A percentile compares a stretch with the other conserved stretches of the same genome.
Conservation (phyloP, 345 rosid species). For the Eucalyptus leucophloia region DNA sequence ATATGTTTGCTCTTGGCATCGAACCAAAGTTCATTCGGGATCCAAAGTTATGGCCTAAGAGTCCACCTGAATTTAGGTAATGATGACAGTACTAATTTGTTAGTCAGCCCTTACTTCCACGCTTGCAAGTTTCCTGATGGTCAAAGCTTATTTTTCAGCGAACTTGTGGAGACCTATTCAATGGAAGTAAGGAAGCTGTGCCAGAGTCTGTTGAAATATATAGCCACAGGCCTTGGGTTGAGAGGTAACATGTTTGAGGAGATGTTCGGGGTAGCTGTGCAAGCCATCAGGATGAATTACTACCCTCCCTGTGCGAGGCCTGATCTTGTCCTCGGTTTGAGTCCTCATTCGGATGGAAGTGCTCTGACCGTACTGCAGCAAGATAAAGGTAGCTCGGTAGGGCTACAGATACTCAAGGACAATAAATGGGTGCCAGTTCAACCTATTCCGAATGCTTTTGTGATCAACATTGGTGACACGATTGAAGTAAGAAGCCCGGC, state of each 20-base stretch:
- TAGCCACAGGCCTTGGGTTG: constrained; percentile 56
- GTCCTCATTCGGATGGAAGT: constrained; percentile 99
- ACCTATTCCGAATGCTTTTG: constrained; percentile 56
- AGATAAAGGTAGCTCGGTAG: constrained; percentile 44
- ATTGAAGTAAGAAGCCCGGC: constrained; percentile 30
- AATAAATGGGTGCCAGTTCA: constrained; percentile 56
- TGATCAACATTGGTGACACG: constrained; percentile 91
- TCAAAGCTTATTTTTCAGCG: constrained; percentile 22
- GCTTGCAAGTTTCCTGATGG: background rate
- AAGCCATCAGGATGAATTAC: constrained; percentile 97
- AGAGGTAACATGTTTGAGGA: constrained; percentile 45
- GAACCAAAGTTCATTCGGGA: constrained; percentile 60
- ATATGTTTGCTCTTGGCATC: constrained; percentile 92
- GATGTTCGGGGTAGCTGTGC: constrained; percentile 75
- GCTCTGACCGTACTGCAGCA: constrained; percentile 93
- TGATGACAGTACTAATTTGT: background rate
- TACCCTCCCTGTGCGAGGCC: constrained; percentile 95
- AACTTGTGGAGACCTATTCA: constrained; percentile 58
- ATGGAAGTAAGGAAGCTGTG: constrained; percentile 55
- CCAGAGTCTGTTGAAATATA: constrained; percentile 35
- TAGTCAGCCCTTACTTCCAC: background rate
- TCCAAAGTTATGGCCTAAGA: constrained; percentile 76
- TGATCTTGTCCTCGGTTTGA: constrained; percentile 89
- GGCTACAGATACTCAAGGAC: constrained; percentile 80
- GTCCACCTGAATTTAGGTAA: constrained; percentile 70